Base-by-base conservation (phyloP, 2,329 filamentous ascomycete genomes). In the Neocucurbitaria cava region DNA sequence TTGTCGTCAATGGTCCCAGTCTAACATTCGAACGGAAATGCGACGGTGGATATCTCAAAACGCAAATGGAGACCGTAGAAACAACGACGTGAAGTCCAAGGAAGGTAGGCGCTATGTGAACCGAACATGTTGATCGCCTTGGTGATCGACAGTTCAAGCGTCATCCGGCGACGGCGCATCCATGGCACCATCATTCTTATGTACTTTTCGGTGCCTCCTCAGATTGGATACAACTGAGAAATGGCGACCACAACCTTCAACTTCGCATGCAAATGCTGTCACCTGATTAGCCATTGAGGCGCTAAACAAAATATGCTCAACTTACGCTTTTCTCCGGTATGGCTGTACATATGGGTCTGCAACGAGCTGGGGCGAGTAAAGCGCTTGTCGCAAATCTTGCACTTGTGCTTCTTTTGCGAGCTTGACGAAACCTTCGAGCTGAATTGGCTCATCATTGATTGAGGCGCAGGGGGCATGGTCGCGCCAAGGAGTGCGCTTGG, bases 381-480 rank as follows among this genome's bases (percentile, higher is more conserved):
- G 39, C 94, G 88, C 84, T 98, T 97, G 78, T 97, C 94, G 81
- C 94, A 98, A 56, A 98, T 91, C 80, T 96, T 97, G 85, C 94
- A 98, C 82, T 97, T 97, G 81, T 98, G 95, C 83, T 98, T 98
- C 87, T 98, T 98, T 75, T 97, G 92, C 9, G 94, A 95, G 79
- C 92, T 96, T 17, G 91, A 93, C 0, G 92, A 93, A 47, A 97
- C 89, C 79, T 97, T 97, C 60, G 94, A 97, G 78, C 91, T 97
- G 80, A 98, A 98, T 70, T 96, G 93, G 47, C 92, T 88, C 95
- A 99, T 99, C 92, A 99, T 97, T 0, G 93, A 96, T 73, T 96
- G 91, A 1, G 92, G 93, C 17, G 92, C 92, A 1, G 92, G 92
- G 1, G 92, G 91, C 28, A 88, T 84, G 53, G 83, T 87, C 5